Conservation (phyloP, 306 rosid genomes). For the Prunus armeniaca region DNA sequence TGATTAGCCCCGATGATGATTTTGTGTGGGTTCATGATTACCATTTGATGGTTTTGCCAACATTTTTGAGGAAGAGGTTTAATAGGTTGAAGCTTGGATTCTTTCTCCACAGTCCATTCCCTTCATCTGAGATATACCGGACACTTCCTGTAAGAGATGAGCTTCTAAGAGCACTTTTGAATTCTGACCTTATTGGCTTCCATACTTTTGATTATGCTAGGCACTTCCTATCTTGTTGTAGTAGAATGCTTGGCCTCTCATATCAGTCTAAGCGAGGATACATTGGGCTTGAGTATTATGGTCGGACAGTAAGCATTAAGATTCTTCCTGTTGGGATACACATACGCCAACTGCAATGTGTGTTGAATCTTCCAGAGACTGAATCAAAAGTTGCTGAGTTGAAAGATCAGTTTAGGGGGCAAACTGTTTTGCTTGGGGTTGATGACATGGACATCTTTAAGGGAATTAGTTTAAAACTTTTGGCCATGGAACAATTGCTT, state of each 20-base stretch:
- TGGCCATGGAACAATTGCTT: constrained; percentile 87
- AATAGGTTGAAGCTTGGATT: constrained; percentile 52
- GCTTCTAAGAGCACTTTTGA: constrained; percentile 79
- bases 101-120: constrained; percentile 65
- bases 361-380: constrained; percentile 63
- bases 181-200: constrained; percentile 83
- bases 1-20: constrained; percentile 67
- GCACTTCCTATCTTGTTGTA: constrained; percentile 86
- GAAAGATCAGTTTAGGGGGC: constrained; percentile 52
- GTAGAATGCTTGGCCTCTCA: constrained; percentile 83
- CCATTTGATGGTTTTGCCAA: constrained; percentile 89
- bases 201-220: constrained; percentile 94
- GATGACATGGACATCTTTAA: constrained; percentile 78
- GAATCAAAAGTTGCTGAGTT: constrained; percentile 63
- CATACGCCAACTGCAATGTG: constrained; percentile 69
- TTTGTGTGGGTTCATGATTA: constrained; percentile 91
- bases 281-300: constrained; percentile 88
- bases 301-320: constrained; percentile 78
- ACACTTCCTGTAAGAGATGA: constrained; percentile 91
- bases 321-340: constrained; percentile 83
- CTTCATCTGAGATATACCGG: constrained; percentile 65
- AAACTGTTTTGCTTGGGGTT: constrained; percentile 79
- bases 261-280: constrained; percentile 89
- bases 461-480: constrained; percentile 83
- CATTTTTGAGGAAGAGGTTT: constrained; percentile 77